Evolutionary conservation across 2,329 filamentous ascomycete species (phyloP).

Genomic region (Colletotrichum sp.): DNA sequence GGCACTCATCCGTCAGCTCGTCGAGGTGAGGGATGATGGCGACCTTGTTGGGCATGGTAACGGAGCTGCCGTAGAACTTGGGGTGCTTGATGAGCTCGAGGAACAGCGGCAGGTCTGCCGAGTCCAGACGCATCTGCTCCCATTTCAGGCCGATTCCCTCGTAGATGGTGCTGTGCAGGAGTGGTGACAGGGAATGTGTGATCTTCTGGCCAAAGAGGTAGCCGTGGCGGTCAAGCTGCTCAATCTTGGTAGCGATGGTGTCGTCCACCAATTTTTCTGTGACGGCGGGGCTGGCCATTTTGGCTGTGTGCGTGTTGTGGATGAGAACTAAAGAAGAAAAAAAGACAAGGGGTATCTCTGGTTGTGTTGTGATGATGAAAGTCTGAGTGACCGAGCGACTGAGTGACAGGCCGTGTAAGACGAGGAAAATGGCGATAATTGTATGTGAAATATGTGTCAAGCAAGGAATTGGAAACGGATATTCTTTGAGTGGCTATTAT

Average conservation of each 20-base stretch:
- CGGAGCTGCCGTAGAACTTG: constrained; percentile 71
- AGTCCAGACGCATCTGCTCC: constrained; percentile 59
- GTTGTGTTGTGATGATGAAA: neutral
- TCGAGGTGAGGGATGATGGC: constrained; percentile 77
- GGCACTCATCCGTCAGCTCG: constrained; percentile 73
- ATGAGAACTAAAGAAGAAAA: neutral
- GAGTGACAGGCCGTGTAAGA: neutral
- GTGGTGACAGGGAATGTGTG: constrained; percentile 58
- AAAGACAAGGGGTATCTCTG: neutral
- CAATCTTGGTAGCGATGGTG: constrained; percentile 10
- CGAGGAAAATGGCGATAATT: neutral
- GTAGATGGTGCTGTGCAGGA: constrained; percentile 61
- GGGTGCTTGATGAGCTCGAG: constrained; percentile 58
- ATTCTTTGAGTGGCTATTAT: neutral
- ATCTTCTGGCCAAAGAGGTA: constrained; percentile 65
- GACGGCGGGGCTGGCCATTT: neutral
- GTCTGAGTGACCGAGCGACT: neutral
- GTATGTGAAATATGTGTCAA: neutral
- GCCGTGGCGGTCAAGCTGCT: constrained; percentile 47
- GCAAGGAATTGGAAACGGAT: neutral
- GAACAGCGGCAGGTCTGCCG: constrained; percentile 53
- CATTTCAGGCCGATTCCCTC: constrained; percentile 53
- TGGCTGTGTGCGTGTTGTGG: neutral
- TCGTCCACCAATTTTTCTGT: constrained; percentile 13
- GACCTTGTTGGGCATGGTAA: constrained; percentile 88